Conservation (phyloP, 1,139 yeast species). For the Insectozyma bohioensis region DNA sequence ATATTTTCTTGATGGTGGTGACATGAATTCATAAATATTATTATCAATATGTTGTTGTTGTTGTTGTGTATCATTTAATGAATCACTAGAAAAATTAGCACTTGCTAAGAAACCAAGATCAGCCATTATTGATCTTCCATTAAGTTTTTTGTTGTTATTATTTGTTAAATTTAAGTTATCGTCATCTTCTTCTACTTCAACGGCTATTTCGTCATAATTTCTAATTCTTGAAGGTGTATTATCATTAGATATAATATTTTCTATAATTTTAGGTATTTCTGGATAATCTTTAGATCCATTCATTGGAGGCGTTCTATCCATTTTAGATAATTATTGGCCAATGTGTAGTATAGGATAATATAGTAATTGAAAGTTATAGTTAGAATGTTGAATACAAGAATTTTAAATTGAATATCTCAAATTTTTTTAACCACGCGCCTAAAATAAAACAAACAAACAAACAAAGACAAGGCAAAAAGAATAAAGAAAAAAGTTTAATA, state of each 20-base stretch:
- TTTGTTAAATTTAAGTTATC: constrained; percentile 1
- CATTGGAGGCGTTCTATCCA: constrained; percentile 1
- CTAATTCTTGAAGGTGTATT: constrained; percentile 1
- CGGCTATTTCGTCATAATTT: not conserved
- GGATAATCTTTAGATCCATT: not conserved
- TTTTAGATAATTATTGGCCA: too few relatives aligned
- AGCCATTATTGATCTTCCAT: not conserved
- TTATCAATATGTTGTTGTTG: constrained; percentile 4
- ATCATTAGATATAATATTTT: not conserved
- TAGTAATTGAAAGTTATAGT: too few relatives aligned
- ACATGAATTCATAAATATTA: not conserved
- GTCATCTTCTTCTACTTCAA: constrained; percentile 4
- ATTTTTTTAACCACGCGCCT: too few relatives aligned
- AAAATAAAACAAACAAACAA: too few relatives aligned
- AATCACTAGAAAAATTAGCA: constrained; percentile 47
- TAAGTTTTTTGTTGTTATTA: not conserved
- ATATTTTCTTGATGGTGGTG: constrained; percentile 18
- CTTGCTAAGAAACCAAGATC: constrained; percentile 30
- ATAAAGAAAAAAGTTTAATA: too few relatives aligned
- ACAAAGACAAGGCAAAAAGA: too few relatives aligned
- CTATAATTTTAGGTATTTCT: not conserved
- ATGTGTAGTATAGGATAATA: too few relatives aligned
- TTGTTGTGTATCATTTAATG: constrained; percentile 18
- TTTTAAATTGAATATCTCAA: too few relatives aligned
- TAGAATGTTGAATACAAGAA: too few relatives aligned